Base-by-base conservation (phyloP, 805 yeast genomes). In the Metschnikowia corniflorae region DNA sequence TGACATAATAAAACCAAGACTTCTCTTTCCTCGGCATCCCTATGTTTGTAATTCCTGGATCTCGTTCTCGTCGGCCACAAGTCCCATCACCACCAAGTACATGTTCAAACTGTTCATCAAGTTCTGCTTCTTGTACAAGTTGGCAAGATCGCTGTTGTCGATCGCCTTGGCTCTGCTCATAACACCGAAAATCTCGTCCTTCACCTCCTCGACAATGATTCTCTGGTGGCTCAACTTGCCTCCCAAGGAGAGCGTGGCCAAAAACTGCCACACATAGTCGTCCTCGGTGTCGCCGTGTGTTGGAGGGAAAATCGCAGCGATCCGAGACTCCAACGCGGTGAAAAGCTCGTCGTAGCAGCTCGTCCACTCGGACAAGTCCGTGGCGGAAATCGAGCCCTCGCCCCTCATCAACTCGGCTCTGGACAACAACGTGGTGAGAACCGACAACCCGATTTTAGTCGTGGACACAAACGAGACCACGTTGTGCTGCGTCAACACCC, bases 1-100 rank as follows among this genome's bases (percentile, higher is more conserved):
- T n/a, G n/a, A n/a, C n/a, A n/a, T n/a, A n/a, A n/a, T n/a, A n/a
- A n/a, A n/a, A n/a, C n/a, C n/a, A n/a, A n/a, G n/a, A n/a, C n/a
- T n/a, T n/a, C n/a, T n/a, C n/a, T n/a, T n/a, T n/a, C n/a, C n/a
- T n/a, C n/a, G n/a, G n/a, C n/a, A n/a, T n/a, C n/a, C n/a, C n/a
- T 44, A 57, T 22, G 37, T 44, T 35, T 51, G 51, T 46, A 89
- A 70, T 64, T 88, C 96, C 27, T 82, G 77, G 55, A 89, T 89
- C 58, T 86, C 96, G 39, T 80, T 82, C 51, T 86, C 93, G 48
- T 86, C 85, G 5, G 97, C 96, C 42, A 85, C 86, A 47, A 91
- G 74, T 6, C 98, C 98, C 94, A 91, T 88, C 31, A 89, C 97
- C 51, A 91, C 93, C 63, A 91, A 75, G 68, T 88, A 89, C 74